Evolutionary conservation across 345 rosid genomes (phyloP).

Genomic region (Salix udensis): DNA sequence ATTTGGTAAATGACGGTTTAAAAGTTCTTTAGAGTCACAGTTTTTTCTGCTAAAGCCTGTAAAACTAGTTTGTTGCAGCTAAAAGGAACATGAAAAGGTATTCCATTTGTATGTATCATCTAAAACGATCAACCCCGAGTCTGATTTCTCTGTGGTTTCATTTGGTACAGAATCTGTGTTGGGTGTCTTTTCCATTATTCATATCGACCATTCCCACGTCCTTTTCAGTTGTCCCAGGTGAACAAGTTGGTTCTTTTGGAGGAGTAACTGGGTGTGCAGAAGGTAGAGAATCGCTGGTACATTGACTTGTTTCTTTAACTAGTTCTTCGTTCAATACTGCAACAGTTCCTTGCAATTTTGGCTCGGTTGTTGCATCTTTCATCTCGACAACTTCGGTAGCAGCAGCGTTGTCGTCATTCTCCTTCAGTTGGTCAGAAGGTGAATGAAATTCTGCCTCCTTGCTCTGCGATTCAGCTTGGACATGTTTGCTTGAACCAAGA

Average conservation of each 20-base stretch:
- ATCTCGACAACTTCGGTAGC: constrained; percentile 1
- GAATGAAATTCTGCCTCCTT: too few species aligned
- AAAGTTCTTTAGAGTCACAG: too few species aligned
- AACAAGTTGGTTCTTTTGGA: constrained; percentile 6
- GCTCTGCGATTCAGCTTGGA: too few species aligned
- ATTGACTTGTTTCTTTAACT: constrained; percentile 1
- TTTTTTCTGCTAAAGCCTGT: background rate
- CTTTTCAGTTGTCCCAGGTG: background rate
- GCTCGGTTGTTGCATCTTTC: background rate
- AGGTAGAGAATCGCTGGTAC: background rate
- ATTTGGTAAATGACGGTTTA: too few species aligned
- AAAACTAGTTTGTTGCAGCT: constrained; percentile 1
- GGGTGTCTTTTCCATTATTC: constrained; percentile 4
- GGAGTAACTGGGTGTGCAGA: constrained; percentile 3
- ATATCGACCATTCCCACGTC: constrained; percentile 18
- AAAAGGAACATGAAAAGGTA: background rate
- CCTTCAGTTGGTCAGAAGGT: too few species aligned
- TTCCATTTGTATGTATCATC: constrained; percentile 24
- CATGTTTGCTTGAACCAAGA: too few species aligned
- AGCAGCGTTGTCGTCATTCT: too few species aligned
- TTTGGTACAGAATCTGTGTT: constrained; percentile 5
- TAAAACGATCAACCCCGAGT: constrained; percentile 26
- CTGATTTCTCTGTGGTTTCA: constrained; percentile 5
- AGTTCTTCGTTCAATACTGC: background rate
- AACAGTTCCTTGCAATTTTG: background rate